These are phyloP conservation scores for Hypomyces perniciosus DNA, from an alignment of 2,329 filamentous ascomycete genomes.

Conservation along the genomic window DNA sequence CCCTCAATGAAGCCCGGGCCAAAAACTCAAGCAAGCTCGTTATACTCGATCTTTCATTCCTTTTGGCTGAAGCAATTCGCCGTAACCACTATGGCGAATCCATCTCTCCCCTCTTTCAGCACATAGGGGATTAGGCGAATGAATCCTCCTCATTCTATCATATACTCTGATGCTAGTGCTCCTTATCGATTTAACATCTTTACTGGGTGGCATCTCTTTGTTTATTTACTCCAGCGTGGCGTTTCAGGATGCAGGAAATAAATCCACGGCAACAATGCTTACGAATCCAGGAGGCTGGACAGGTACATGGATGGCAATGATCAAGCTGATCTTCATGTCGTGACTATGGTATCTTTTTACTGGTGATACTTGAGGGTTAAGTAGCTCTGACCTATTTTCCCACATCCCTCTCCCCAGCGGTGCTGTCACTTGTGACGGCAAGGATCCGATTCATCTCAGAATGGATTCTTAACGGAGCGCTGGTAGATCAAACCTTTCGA, in stretches of 20 bases:
- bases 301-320: conserved; percentile 16
- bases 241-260: conserved; percentile 20
- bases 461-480: conserved; percentile 77
- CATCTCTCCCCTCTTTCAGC: conserved; percentile 64
- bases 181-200: conserved; percentile 3
- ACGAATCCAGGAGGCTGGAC: conserved; percentile 18
- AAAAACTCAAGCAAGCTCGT: conserved; percentile 74
- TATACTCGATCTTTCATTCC: conserved; percentile 79
- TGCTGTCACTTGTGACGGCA: conserved; percentile 69
- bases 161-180: conserved; percentile 1
- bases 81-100: conserved; percentile 95
- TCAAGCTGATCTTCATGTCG: background rate
- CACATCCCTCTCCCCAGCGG: conserved; percentile 48
- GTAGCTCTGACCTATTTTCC: too few relatives aligned
- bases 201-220: conserved; percentile 4
- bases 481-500: conserved; percentile 53
- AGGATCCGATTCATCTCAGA: conserved; percentile 62
- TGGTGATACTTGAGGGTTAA: background rate
- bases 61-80: conserved; percentile 87
- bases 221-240: conserved; percentile 30
- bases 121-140: conserved; percentile 46
- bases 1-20: conserved; percentile 70
- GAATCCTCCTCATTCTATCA: background rate
- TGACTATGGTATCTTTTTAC: background rate
- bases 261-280: background rate